Evolutionary conservation across 2,329 filamentous ascomycete genomes (phyloP).

Genomic region (Clonostachys solani): DNA sequence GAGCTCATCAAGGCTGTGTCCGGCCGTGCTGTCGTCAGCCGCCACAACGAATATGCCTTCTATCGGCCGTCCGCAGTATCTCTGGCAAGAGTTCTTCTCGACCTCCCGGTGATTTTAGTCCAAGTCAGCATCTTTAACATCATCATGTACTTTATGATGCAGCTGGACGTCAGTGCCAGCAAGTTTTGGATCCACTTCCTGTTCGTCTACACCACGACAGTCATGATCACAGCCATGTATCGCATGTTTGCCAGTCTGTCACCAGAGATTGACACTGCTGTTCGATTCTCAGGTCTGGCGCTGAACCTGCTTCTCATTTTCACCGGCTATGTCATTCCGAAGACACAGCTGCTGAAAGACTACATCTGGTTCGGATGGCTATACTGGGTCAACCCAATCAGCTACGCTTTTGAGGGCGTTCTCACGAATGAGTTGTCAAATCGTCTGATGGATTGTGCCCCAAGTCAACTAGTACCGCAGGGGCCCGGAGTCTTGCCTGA

Average conservation of each 20-base stretch:
- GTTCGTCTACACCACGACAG: slow-evolving; percentile 51
- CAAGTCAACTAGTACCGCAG: slow-evolving; percentile 38
- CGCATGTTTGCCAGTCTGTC: slow-evolving; percentile 54
- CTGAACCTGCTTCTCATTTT: slow-evolving; percentile 62
- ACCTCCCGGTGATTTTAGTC: slow-evolving; percentile 55
- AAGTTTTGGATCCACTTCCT: slow-evolving; percentile 65
- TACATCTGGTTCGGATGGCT: slow-evolving; percentile 72
- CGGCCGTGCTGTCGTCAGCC: slow-evolving; percentile 56
- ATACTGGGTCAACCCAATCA: slow-evolving; percentile 58
- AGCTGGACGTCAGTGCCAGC: slow-evolving; percentile 58
- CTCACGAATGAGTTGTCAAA: slow-evolving; percentile 50
- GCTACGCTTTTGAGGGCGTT: slow-evolving; percentile 61
- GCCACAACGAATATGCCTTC: slow-evolving; percentile 43
- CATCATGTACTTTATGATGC: slow-evolving; percentile 72
- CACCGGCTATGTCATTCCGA: slow-evolving; percentile 58
- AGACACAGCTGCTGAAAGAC: slow-evolving; percentile 43
- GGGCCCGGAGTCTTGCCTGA: slow-evolving; percentile 30
- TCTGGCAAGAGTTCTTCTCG: slow-evolving; percentile 47
- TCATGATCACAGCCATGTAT: slow-evolving; percentile 53
- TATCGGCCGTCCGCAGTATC: slow-evolving; percentile 51
- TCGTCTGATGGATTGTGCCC: slow-evolving; percentile 42
- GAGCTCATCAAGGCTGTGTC: slow-evolving; percentile 75
- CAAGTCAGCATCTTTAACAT: slow-evolving; percentile 66
- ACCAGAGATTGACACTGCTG: slow-evolving; percentile 57
- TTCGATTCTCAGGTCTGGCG: slow-evolving; percentile 49